Base-by-base conservation (phyloP, 805 yeast species). In the Hanseniaspora occidentalis region DNA sequence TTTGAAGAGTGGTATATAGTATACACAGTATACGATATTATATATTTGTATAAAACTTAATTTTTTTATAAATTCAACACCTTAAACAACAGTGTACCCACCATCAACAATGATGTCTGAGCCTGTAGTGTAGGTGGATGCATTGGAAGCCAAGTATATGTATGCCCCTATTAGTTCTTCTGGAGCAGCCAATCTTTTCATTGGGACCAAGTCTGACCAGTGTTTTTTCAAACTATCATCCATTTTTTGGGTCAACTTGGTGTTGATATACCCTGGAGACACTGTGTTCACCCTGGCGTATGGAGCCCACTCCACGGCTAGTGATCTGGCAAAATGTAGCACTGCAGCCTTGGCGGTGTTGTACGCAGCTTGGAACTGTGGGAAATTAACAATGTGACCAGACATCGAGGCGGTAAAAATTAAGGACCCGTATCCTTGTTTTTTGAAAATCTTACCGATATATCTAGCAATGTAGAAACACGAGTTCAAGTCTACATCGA, bases 401-500 rank as follows among this genome's bases (percentile, higher is more conserved):
- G 92, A 80, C 83, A 85, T 85, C 31, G 94, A 83, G 4, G 94
- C 86, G 4, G 96, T 85, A 60, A 82, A 70, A 50, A 85, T 75
- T 50, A 86, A 67, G 1, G 94, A 79, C 24, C 96, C 95, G 44
- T 60, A 37, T 14, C 83, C 81, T 54, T 82, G 85, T 51, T 71
- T 64, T 58, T 74, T 73, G 70, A 86, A 86, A 43, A 78, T 67
- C 47, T 65, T 65, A 38, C 95, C 96, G 31, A 78, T 72, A 39
- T 70, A 64, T 64, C 80, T 79, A 45, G 94, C 79, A 54, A 88
- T 73, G 61, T 80, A 80, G 64, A 78, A 84, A 35, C 80, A 82
- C 9, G 92, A 85, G 55, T 82, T 78, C 45, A 86, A 65, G 56
- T 86, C 92, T 41, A 82, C 73, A 54, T 76, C 73, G 54, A 84